Conservation (phyloP, 2,329 filamentous ascomycete genomes). For the Lachnellula cervina region DNA sequence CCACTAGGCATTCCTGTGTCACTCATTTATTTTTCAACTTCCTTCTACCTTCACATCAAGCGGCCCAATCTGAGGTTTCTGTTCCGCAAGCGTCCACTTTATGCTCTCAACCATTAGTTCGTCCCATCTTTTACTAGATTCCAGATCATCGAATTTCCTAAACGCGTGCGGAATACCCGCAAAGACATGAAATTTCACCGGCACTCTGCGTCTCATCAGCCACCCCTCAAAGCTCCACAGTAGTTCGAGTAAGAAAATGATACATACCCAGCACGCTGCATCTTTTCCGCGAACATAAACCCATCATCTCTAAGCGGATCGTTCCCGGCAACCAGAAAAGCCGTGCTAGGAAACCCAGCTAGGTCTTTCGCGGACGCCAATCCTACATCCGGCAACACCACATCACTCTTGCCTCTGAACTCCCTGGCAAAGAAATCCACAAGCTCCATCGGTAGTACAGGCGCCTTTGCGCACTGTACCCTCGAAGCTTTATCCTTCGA, state of each 20-base stretch:
- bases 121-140: not conserved
- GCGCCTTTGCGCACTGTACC: not conserved
- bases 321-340: constrained; percentile 35
- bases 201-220: constrained; percentile 34
- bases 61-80: not conserved
- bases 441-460: not conserved
- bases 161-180: constrained; percentile 51
- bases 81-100: not conserved
- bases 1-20: too few relatives aligned
- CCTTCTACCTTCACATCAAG: not conserved
- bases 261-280: constrained; percentile 41
- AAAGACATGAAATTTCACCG: constrained; percentile 35
- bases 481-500: not conserved
- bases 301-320: constrained; percentile 48
- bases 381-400: not conserved
- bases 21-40: too few relatives aligned
- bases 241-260: constrained; percentile 10
- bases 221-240: constrained; percentile 33
- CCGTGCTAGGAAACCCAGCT: not conserved
- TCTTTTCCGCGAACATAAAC: constrained; percentile 40
- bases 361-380: not conserved
- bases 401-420: not conserved
- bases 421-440: not conserved
- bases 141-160: not conserved
- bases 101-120: not conserved